Evolutionary conservation across 2,329 filamentous ascomycete genomes (phyloP), one percentile per base, ranked within the genome.

Genomic region (Sporothrix humicola): DNA sequence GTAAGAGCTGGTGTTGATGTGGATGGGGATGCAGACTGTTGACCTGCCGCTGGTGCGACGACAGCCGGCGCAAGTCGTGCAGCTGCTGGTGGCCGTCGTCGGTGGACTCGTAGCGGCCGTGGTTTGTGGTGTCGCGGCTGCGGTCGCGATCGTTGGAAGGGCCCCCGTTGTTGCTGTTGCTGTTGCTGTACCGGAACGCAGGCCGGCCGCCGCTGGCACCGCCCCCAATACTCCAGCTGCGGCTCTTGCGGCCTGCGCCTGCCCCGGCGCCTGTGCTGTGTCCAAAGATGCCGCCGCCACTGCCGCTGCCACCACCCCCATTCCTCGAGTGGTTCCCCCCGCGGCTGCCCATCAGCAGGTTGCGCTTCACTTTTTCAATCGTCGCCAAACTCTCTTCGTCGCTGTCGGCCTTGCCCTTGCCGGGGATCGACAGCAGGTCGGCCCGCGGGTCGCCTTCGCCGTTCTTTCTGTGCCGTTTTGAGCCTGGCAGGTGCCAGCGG

Each of bases 31-130:
- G 37, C 52, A 54, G 17, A 0, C 17, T 17, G 10, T 54, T 52
- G 46, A 69, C 42, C 17, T 52, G 66, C 15, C 50, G 61, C 48
- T 20, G 59, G n/a, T 65, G 59, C 10, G 58, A 54, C 10, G 56
- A 72, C 44, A 42, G 54, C 4, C 56, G 56, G 13, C 54, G 56
- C 56, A 71, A 52, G 37, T 59, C 52, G 37, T 70, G 68, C 15
- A 68, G 65, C 46, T 66, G 63, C 63, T 68, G 65, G 20, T 52
- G 20, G 23, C 58, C 70, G 58, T 72, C 70, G 59, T 72, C 70
- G 2, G 59, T 66, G 13, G 59, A 72, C 6, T 44, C 70, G 48
- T 72, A 72, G 44, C 58, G 70, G 10, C n/a, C 59, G 13, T 58
- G 70, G 58, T 59, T 66, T 13, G 61, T 48, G 61, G 42, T 5